Base-by-base conservation (phyloP, 2,329 filamentous ascomycete genomes). In the Pseudocercospora vitis region DNA sequence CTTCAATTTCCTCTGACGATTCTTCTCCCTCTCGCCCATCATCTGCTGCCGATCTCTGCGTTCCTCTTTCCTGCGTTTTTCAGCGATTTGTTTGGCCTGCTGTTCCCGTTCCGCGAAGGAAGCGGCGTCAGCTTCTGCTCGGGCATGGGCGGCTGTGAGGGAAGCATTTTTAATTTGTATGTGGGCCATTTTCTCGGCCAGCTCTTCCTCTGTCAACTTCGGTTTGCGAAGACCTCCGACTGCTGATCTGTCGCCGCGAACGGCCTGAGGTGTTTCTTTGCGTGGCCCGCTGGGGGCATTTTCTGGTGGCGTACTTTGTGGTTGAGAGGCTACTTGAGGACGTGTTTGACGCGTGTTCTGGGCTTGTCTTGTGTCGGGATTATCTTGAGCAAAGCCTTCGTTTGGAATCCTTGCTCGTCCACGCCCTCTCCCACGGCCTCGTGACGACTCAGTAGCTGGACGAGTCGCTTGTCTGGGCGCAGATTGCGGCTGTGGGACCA, bases 101-200 rank as follows among this genome's bases (percentile, higher is more conserved):
- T 80, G 79, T 64, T 87, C 84, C n/a, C 83, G 77, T 53, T 83
- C 78, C 35, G 83, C 77, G 65, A 85, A 87, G 0, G 78, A 80
- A 2, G 82, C 83, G 50, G 81, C 78, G 60, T 88, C 85, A n/a
- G 82, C 83, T 71, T 87, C 81, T n/a, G 83, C 83, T 21, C 83
- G 78, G 1, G 80, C 81, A 64, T 87, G 83, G 0, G 82, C 81
- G 7, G 81, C 82, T 7, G 78, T 76, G 11, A 82, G 75, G 46
- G 80, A 76, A 4, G 79, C 80, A 49, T 85, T 86, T 53, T 84
- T 81, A 60, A 84, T 76, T 57, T 78, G 78, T 62, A 85, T 86
- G 29, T 77, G 75, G 6, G 79, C 81, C 55, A 88, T 80, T 56
- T 82, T 81, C 40, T 78, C 79, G 3, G 76, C 77, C 6, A 88